A percentile compares a stretch with the other conserved stretches of the same genome.
Evolutionary conservation across 805 yeast species (phyloP).

Genomic region (Metschnikowia rubicola): DNA sequence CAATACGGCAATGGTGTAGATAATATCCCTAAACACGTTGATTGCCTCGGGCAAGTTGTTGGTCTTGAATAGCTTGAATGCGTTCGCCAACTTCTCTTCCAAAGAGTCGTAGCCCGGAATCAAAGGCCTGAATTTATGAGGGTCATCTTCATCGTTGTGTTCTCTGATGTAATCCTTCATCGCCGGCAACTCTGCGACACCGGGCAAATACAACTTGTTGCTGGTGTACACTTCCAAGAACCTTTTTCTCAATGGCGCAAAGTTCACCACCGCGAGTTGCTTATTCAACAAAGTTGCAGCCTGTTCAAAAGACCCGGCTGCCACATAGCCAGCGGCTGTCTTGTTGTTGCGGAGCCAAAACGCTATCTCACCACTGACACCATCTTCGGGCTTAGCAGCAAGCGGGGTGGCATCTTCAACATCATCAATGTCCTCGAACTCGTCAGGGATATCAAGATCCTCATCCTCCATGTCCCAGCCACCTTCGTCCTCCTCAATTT

Average conservation of each 20-base stretch:
- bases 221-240: slow-evolving; percentile 83
- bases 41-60: slow-evolving; percentile 84
- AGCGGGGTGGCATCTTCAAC: slow-evolving; percentile 10
- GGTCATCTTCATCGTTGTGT: slow-evolving; percentile 55
- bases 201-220: slow-evolving; percentile 70
- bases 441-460: slow-evolving; percentile 58
- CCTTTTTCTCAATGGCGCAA: slow-evolving; percentile 81
- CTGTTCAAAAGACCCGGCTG: slow-evolving; percentile 94
- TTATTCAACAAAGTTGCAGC: slow-evolving; percentile 91
- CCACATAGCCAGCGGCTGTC: slow-evolving; percentile 87
- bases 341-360: slow-evolving; percentile 86
- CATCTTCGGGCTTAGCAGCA: slow-evolving; percentile 11
- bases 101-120: slow-evolving; percentile 72
- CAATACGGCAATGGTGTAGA: slow-evolving; percentile 69
- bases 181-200: slow-evolving; percentile 71
- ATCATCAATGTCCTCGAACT: slow-evolving; percentile 26
- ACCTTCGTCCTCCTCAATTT: slow-evolving; percentile 55
- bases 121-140: slow-evolving; percentile 50
- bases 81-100: slow-evolving; percentile 60
- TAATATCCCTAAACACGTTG: slow-evolving; percentile 69
- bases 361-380: slow-evolving; percentile 58
- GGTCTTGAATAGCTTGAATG: slow-evolving; percentile 77
- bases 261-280: slow-evolving; percentile 81
- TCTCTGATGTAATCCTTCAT: slow-evolving; percentile 65
- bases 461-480: slow-evolving; percentile 86